Conservation (phyloP, 768 basidiomycete species). For the Lactifluus hygrophoroides region DNA sequence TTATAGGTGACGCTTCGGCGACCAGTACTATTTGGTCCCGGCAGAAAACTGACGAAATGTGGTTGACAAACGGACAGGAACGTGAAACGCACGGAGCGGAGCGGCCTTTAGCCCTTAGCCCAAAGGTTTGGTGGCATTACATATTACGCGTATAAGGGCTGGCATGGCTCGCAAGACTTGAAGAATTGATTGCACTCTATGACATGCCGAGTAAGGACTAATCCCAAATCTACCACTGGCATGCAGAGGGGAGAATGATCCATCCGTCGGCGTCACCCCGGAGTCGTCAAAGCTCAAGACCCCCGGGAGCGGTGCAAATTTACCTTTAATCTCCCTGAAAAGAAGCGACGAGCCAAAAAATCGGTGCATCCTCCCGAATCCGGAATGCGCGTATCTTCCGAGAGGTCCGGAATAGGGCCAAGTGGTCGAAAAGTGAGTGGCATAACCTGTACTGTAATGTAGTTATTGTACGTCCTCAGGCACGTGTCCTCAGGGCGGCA, state of each 20-base stretch:
- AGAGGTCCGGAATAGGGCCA: slow-evolving; percentile 11
- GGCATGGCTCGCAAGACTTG: neutral
- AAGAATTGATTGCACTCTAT: neutral
- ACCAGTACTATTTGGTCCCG: slow-evolving; percentile 21
- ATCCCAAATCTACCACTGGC: neutral
- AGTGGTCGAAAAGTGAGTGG: neutral
- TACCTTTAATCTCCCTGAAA: slow-evolving; percentile 10
- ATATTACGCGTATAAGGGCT: neutral
- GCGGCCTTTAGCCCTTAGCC: slow-evolving; percentile 6
- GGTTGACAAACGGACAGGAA: slow-evolving; percentile 6
- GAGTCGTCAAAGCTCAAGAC: neutral
- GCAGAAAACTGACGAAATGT: slow-evolving; percentile 7
- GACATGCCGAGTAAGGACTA: neutral
- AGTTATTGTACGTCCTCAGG: slow-evolving; percentile 6
- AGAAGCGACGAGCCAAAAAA: slow-evolving; percentile 8
- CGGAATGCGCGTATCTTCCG: neutral
- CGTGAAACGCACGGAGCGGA: slow-evolving; percentile 17
- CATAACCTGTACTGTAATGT: neutral
- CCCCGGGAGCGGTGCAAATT: slow-evolving; percentile 10
- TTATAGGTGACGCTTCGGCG: slow-evolving; percentile 15
- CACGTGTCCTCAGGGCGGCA: slow-evolving; percentile 1
- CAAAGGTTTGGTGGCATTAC: too few species aligned
- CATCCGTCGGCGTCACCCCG: neutral
- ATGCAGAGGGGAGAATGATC: neutral
- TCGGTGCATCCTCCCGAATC: neutral